Percentiles rank a stretch among this genome's conserved stretches.
Evolutionary conservation across 2,329 filamentous ascomycete genomes (phyloP).

Genomic region (Amphichorda felina): DNA sequence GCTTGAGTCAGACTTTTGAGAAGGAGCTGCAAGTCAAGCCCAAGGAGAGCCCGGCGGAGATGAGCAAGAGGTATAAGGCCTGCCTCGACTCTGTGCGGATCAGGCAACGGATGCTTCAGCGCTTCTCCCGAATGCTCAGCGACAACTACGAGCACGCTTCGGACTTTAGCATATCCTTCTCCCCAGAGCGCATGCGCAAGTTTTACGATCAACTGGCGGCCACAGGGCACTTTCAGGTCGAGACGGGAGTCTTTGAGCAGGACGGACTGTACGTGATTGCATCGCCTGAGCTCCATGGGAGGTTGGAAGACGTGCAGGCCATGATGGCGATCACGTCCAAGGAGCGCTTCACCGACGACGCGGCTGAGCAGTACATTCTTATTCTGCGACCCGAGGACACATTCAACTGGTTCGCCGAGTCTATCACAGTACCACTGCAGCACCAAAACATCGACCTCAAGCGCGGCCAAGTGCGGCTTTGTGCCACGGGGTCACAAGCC

Average conservation of each 20-base stretch:
- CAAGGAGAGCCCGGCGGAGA: slow-evolving; percentile 73
- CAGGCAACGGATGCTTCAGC: slow-evolving; percentile 89
- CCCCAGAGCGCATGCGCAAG: slow-evolving; percentile 55
- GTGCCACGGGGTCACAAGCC: slow-evolving; percentile 76
- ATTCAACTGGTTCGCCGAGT: slow-evolving; percentile 71
- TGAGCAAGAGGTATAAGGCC: slow-evolving; percentile 95
- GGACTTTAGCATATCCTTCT: slow-evolving; percentile 77
- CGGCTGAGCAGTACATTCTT: slow-evolving; percentile 64
- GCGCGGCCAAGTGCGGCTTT: slow-evolving; percentile 71
- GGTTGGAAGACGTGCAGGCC: slow-evolving; percentile 70
- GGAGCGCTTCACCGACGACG: slow-evolving; percentile 53
- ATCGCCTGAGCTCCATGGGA: slow-evolving; percentile 63
- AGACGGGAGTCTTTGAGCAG: slow-evolving; percentile 56
- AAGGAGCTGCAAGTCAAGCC: slow-evolving; percentile 75
- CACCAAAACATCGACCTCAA: slow-evolving; percentile 79
- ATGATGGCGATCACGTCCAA: slow-evolving; percentile 63
- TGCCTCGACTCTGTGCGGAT: slow-evolving; percentile 93
- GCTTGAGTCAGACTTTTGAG: slow-evolving; percentile 84
- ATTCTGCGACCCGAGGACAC: slow-evolving; percentile 72
- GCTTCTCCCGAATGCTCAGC: slow-evolving; percentile 82
- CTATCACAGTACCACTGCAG: slow-evolving; percentile 57
- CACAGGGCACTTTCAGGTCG: slow-evolving; percentile 79
- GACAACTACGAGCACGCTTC: slow-evolving; percentile 95
- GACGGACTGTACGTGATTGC: slow-evolving; percentile 76
- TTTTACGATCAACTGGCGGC: slow-evolving; percentile 72